These are phyloP conservation scores for Spongospora subterranea DNA, from an alignment of 208 protist genomes.

Conservation along the genomic window DNA sequence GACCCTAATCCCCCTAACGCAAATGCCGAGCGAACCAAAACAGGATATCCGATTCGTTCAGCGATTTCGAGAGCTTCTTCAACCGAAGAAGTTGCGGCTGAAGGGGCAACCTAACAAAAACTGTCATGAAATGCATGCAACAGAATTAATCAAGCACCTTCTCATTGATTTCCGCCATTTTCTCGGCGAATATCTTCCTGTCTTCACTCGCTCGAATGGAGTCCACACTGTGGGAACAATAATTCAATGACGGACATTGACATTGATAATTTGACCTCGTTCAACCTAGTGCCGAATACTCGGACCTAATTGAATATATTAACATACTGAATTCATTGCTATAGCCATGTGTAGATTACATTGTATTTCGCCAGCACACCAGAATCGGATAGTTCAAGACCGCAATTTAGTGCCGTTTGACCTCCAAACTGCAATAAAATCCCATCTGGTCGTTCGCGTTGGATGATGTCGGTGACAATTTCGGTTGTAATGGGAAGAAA, in stretches of 20 bases:
- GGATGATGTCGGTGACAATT: slow-evolving; percentile 83
- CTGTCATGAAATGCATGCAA: background rate
- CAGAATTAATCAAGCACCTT: slow-evolving; percentile 72
- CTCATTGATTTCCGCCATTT: slow-evolving; percentile 93
- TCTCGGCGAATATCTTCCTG: slow-evolving; percentile 93
- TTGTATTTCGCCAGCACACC: slow-evolving; percentile 80
- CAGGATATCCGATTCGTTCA: slow-evolving; percentile 62
- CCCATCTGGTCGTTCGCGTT: slow-evolving; percentile 87
- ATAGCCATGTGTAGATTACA: background rate
- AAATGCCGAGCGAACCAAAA: slow-evolving; percentile 96
- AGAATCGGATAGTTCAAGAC: slow-evolving; percentile 86
- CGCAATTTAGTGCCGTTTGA: slow-evolving; percentile 98
- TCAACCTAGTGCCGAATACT: slow-evolving; percentile 3
- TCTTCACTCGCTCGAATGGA: slow-evolving; percentile 96
- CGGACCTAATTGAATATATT: slow-evolving; percentile 1
- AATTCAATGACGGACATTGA: background rate
- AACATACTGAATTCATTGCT: background rate
- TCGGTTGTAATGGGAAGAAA: slow-evolving; percentile 93
- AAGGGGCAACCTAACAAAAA: slow-evolving; percentile 70
- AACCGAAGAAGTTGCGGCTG: slow-evolving; percentile 66
- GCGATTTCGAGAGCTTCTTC: slow-evolving; percentile 26
- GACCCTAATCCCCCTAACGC: slow-evolving; percentile 96
- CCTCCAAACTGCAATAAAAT: slow-evolving; percentile 96
- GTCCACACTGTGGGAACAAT: slow-evolving; percentile 87
- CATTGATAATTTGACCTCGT: background rate